These are phyloP conservation scores for Aspergillus olivimuriae DNA, from an alignment of 495 filamentous ascomycete genomes.

Conservation along the genomic window DNA sequence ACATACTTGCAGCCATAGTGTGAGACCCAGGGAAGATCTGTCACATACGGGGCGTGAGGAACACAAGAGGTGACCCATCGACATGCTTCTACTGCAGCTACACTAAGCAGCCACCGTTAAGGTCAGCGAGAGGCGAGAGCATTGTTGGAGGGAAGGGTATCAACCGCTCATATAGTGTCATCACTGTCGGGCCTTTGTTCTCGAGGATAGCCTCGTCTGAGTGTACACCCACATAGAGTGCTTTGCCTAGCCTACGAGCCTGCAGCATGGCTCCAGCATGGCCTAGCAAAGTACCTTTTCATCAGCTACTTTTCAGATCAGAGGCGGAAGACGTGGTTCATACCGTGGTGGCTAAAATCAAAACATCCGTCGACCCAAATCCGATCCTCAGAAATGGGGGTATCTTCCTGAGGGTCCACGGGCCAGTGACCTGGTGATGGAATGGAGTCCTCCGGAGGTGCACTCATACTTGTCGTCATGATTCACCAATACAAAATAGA, in stretches of 20 bases:
- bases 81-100: slow-evolving; percentile 86
- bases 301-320: too few species aligned
- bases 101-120: slow-evolving; percentile 26
- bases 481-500: slow-evolving; percentile 1
- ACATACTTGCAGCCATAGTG: slow-evolving; percentile 91
- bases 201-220: slow-evolving; percentile 90
- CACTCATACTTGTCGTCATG: slow-evolving; percentile 9
- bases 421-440: slow-evolving; percentile 55
- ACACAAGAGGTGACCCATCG: slow-evolving; percentile 85
- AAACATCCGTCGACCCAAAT: slow-evolving; percentile 99
- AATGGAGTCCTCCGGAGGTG: slow-evolving; percentile 25
- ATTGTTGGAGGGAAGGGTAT: slow-evolving; percentile 10
- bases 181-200: slow-evolving; percentile 97
- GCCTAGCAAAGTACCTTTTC: slow-evolving; percentile 54
- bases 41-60: slow-evolving; percentile 89
- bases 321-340: slow-evolving; percentile 7
- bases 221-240: slow-evolving; percentile 87
- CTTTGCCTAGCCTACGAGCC: slow-evolving; percentile 75
- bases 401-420: slow-evolving; percentile 58
- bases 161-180: slow-evolving; percentile 84
- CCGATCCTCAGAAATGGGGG: slow-evolving; percentile 57
- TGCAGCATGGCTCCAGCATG: slow-evolving; percentile 97
- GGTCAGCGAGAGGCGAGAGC: slow-evolving; percentile 17
- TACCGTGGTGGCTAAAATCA: slow-evolving; percentile 97
- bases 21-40: slow-evolving; percentile 83